A percentile compares a stretch with the other conserved stretches of the same genome.
Evolutionary conservation across 2,329 filamentous ascomycete species (phyloP).

Genomic region (Calcarisporium arbuscula): DNA sequence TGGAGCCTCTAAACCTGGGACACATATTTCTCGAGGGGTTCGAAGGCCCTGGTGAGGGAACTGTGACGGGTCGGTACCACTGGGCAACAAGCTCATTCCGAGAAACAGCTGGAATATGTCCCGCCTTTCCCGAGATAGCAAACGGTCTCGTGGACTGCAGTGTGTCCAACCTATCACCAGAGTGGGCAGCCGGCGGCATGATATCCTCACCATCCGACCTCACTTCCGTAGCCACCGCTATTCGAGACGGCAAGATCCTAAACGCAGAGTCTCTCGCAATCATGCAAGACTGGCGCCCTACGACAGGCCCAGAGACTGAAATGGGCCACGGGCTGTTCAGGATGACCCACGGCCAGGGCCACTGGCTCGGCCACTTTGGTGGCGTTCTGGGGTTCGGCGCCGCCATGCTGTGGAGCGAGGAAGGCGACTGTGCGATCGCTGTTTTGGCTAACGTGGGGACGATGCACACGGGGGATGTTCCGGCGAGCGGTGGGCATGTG

Average conservation of each 20-base stretch:
- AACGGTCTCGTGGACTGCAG: conserved; percentile 9
- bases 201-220: conserved; percentile 9
- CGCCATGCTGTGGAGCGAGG: conserved; percentile 9
- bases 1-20: conserved; percentile 7
- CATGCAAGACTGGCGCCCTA: conserved; percentile 9
- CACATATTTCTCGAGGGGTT: conserved; percentile 10
- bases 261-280: conserved; percentile 4
- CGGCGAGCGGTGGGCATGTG: conserved; percentile 7
- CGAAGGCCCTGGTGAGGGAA: conserved; percentile 2
- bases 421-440: conserved; percentile 6
- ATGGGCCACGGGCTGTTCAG: conserved; percentile 11
- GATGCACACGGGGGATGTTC: conserved; percentile 7
- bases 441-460: conserved; percentile 9
- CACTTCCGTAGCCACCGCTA: conserved; percentile 7
- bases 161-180: conserved; percentile 9
- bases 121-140: conserved; percentile 6
- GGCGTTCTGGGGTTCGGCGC: conserved; percentile 9
- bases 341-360: too few relatives aligned
- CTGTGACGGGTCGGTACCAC: conserved; percentile 6
- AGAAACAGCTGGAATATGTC: conserved; percentile 6
- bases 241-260: conserved; percentile 10
- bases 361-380: conserved; percentile 10
- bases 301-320: conserved; percentile 2
- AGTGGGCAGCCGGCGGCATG: conserved; percentile 12
- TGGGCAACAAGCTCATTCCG: conserved; percentile 9